phyloP scores from a whole-genome alignment of 352 stramenopile species.

The Globisporangium irregulare region DNA sequence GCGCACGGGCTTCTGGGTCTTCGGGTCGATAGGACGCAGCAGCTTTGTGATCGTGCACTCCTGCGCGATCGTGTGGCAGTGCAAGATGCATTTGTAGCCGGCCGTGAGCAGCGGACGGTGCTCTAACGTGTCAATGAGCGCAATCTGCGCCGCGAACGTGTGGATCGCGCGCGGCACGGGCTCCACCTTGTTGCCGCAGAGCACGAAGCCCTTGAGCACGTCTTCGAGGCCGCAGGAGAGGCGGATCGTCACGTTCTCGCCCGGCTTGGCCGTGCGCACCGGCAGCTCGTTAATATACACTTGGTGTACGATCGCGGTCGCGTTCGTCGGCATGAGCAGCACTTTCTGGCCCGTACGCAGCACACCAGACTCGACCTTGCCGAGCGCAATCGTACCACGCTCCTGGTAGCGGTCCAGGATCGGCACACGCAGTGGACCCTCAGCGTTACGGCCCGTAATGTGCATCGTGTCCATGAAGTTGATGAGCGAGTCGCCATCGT shows the following conservation, averaged over 20 bases:
- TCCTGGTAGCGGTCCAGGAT: constrained; percentile 98
- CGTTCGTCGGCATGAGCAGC: constrained; percentile 93
- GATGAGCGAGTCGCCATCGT: constrained; percentile 94
- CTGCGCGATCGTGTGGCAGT: constrained; percentile 97
- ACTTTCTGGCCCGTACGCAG: constrained; percentile 93
- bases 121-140: constrained; percentile 96
- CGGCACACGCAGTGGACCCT: constrained; percentile 92
- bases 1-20: constrained; percentile 89
- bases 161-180: constrained; percentile 59
- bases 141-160: constrained; percentile 91
- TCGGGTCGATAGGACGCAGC: constrained; percentile 82
- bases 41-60: constrained; percentile 94
- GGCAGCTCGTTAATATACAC: constrained; percentile 93
- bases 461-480: constrained; percentile 91
- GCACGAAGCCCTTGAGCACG: constrained; percentile 91
- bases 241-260: constrained; percentile 98
- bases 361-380: constrained; percentile 97
- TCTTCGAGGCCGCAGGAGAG: constrained; percentile 87
- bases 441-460: constrained; percentile 88
- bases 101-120: constrained; percentile 96
- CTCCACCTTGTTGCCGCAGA: constrained; percentile 75
- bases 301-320: constrained; percentile 59
- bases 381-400: constrained; percentile 95
- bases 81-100: constrained; percentile 97
- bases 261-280: constrained; percentile 93